phyloP scores from a whole-genome alignment of 2,329 filamentous ascomycete species.

The Chaetomium strumarium region DNA sequence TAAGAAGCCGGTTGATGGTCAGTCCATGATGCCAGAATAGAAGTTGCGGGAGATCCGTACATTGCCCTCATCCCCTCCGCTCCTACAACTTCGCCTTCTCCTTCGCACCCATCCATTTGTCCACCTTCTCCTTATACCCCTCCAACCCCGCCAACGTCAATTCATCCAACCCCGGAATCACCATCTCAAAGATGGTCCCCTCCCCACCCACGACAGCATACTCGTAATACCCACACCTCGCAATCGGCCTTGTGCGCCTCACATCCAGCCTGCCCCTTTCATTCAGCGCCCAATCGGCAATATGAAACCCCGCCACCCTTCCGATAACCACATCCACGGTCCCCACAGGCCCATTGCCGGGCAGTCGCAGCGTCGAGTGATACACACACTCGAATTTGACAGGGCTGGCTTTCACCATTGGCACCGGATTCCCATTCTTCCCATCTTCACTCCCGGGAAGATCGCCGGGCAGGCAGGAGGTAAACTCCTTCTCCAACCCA shows the following conservation, averaged over 20 bases:
- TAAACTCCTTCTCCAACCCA: conserved; percentile 43
- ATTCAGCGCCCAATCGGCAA: conserved; percentile 48
- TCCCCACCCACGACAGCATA: conserved; percentile 47
- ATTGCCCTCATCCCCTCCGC: no score
- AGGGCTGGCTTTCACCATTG: conserved; percentile 50
- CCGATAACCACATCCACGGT: conserved; percentile 54
- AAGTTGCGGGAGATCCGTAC: no score
- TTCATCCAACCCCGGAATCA: conserved; percentile 35
- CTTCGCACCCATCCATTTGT: background rate
- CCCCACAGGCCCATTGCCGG: conserved; percentile 52
- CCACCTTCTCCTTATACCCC: conserved; percentile 12
- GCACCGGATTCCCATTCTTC: conserved; percentile 29
- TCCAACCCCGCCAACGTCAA: conserved; percentile 20
- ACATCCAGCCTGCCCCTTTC: conserved; percentile 48
- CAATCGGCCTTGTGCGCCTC: conserved; percentile 52
- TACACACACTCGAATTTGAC: conserved; percentile 55
- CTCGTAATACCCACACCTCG: conserved; percentile 54
- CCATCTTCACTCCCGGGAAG: no score
- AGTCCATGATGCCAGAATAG: no score
- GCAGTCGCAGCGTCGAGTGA: conserved; percentile 48
- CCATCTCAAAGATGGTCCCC: conserved; percentile 50
- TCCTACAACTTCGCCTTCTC: conserved; percentile 10
- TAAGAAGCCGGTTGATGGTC: no score
- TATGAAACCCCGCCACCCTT: conserved; percentile 51
- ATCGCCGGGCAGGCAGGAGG: conserved; percentile 27